Conservation (phyloP, 306 rosid genomes). For the Acacia melanoxylon region DNA sequence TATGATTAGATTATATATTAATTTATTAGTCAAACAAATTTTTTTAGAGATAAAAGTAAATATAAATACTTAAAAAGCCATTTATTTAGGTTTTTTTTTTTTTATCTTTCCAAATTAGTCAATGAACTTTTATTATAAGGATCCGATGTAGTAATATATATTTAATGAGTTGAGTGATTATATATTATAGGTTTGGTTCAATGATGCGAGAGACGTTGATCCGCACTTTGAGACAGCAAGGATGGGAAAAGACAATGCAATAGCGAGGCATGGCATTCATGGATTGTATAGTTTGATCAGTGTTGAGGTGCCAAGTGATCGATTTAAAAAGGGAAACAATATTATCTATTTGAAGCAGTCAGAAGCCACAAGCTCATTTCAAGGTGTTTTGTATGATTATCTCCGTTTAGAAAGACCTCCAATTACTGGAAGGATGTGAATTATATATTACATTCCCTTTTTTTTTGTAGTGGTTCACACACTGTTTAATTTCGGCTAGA, state of each 20-base stretch:
- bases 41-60: no score
- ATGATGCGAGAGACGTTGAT: neutral
- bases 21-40: no score
- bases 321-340: slow-evolving; percentile 50
- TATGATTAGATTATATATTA: no score
- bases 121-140: neutral
- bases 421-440: neutral
- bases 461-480: neutral
- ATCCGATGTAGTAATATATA: neutral
- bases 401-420: slow-evolving; percentile 76
- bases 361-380: slow-evolving; percentile 27
- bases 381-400: slow-evolving; percentile 83
- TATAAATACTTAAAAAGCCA: no score
- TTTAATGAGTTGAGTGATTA: slow-evolving; percentile 3
- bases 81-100: no score
- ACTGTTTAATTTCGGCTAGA: neutral
- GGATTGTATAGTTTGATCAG: slow-evolving; percentile 58
- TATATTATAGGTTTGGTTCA: slow-evolving; percentile 61
- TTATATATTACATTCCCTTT: neutral
- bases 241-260: slow-evolving; percentile 66
- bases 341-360: slow-evolving; percentile 58
- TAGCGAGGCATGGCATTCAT: slow-evolving; percentile 85
- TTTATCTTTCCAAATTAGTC: no score
- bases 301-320: slow-evolving; percentile 35
- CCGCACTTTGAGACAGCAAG: slow-evolving; percentile 40